phyloP scores from a whole-genome alignment of 2,329 filamentous ascomycete genomes.

The Penicillium capsulatum region DNA sequence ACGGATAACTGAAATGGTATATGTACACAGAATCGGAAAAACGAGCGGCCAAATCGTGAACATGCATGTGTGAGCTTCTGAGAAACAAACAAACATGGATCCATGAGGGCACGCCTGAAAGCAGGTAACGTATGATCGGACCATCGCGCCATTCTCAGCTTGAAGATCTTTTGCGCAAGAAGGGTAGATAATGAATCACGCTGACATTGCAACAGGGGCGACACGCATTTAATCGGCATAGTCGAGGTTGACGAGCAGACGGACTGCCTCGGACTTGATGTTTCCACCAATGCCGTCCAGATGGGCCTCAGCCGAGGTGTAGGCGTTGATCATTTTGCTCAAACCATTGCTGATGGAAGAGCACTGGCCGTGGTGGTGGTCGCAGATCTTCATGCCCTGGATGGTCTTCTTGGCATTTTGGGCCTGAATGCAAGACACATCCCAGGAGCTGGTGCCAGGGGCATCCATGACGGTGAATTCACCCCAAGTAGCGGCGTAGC shows the following conservation, averaged over 20 bases:
- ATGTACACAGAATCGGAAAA: constrained; percentile 27
- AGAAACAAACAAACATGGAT: constrained; percentile 3
- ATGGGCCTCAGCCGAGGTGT: constrained; percentile 23
- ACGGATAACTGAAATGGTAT: constrained; percentile 19
- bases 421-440: constrained; percentile 40
- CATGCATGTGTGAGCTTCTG: constrained; percentile 17
- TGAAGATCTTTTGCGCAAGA: constrained; percentile 19
- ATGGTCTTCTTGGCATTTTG: constrained; percentile 25
- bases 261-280: background rate
- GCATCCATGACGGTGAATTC: no score
- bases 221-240: constrained; percentile 1
- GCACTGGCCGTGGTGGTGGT: constrained; percentile 25
- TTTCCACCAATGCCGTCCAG: background rate
- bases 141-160: no score
- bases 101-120: no score
- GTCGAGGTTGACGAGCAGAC: constrained; percentile 3
- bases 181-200: constrained; percentile 9
- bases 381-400: constrained; percentile 39
- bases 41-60: no score
- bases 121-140: no score
- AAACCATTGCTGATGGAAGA: constrained; percentile 29
- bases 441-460: no score
- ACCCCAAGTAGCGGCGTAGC: constrained; percentile 40
- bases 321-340: constrained; percentile 28
- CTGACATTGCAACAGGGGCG: constrained; percentile 3